Evolutionary conservation across 2,329 filamentous ascomycete genomes (phyloP).

Genomic region (Colletotrichum gigasporum): DNA sequence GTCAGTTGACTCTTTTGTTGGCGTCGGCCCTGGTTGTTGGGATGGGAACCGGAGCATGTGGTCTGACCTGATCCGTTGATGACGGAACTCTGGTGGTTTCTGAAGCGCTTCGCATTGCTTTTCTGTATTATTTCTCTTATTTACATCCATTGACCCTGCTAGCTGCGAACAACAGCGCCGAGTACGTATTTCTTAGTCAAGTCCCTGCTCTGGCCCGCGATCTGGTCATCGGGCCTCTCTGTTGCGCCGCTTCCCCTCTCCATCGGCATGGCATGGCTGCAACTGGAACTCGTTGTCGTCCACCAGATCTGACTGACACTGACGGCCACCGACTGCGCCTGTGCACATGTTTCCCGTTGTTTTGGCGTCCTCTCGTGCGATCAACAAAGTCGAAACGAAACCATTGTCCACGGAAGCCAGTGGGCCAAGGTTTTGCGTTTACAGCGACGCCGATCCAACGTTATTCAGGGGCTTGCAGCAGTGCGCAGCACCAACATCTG

Average conservation of each 20-base stretch:
- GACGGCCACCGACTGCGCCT: background rate
- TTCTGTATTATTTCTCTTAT: slow-evolving; percentile 4
- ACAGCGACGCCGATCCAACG: slow-evolving; percentile 27
- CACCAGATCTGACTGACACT: slow-evolving; percentile 6
- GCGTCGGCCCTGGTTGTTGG: slow-evolving; percentile 26
- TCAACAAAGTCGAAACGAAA: slow-evolving; percentile 31
- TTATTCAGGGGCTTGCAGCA: slow-evolving; percentile 33
- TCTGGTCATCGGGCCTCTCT: too few species aligned
- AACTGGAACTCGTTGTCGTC: background rate
- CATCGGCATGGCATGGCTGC: background rate
- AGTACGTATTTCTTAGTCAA: background rate
- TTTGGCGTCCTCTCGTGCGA: slow-evolving; percentile 25
- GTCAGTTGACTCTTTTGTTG: slow-evolving; percentile 30
- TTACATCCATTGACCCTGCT: slow-evolving; percentile 24
- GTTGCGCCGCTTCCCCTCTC: background rate
- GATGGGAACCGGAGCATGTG: slow-evolving; percentile 31
- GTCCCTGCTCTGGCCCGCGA: too few species aligned
- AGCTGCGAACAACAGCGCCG: background rate
- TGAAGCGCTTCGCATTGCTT: slow-evolving; percentile 8
- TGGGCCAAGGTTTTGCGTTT: slow-evolving; percentile 26
- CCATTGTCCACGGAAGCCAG: slow-evolving; percentile 29
- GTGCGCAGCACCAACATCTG: slow-evolving; percentile 15
- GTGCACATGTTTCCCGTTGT: slow-evolving; percentile 23
- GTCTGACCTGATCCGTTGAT: slow-evolving; percentile 31
- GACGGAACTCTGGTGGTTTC: slow-evolving; percentile 23